phyloP scores from a whole-genome alignment of 2,329 filamentous ascomycete genomes.

The Grosmannia serpens region DNA sequence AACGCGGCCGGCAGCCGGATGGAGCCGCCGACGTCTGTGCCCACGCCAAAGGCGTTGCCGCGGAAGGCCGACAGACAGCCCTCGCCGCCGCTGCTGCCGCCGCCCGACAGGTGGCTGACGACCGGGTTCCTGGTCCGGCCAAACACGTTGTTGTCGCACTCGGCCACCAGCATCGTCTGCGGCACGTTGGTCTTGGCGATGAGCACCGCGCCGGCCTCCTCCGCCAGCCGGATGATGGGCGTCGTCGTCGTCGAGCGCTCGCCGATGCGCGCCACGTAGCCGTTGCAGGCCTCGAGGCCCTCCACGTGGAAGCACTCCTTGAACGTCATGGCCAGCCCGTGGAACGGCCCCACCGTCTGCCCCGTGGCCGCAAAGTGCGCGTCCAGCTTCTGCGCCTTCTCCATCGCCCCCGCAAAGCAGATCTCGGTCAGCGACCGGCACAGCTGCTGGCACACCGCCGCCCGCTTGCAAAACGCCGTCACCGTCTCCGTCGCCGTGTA shows the following conservation, averaged over 20 bases:
- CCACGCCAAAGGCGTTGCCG: conserved; percentile 35
- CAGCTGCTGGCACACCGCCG: conserved; percentile 8
- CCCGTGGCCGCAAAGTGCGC: conserved; percentile 18
- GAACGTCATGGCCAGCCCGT: conserved; percentile 28
- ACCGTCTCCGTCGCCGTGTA: conserved; percentile 7
- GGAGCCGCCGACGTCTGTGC: conserved; percentile 19
- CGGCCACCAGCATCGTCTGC: conserved; percentile 17
- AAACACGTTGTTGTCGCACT: conserved; percentile 25
- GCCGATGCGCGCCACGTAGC: conserved; percentile 1
- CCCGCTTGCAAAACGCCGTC: conserved; percentile 10
- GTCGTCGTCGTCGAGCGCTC: conserved; percentile 8
- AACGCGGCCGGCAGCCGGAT: conserved; percentile 20
- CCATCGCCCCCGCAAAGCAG: conserved; percentile 22
- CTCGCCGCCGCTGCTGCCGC: conserved; percentile 27
- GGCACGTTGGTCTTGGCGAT: conserved; percentile 17
- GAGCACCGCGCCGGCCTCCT: conserved; percentile 19
- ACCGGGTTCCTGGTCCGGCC: conserved; percentile 23
- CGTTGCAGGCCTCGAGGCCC: conserved; percentile 8
- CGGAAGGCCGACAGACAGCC: conserved; percentile 22
- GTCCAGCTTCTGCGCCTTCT: conserved; percentile 21
- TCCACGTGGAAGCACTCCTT: conserved; percentile 11
- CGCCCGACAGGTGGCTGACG: conserved; percentile 21
- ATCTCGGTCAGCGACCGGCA: conserved; percentile 27
- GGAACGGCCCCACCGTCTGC: conserved; percentile 23
- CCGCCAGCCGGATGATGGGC: conserved; percentile 15